Base-by-base conservation (phyloP, 2,329 filamentous ascomycete species). In the Penicillium frequentans region DNA sequence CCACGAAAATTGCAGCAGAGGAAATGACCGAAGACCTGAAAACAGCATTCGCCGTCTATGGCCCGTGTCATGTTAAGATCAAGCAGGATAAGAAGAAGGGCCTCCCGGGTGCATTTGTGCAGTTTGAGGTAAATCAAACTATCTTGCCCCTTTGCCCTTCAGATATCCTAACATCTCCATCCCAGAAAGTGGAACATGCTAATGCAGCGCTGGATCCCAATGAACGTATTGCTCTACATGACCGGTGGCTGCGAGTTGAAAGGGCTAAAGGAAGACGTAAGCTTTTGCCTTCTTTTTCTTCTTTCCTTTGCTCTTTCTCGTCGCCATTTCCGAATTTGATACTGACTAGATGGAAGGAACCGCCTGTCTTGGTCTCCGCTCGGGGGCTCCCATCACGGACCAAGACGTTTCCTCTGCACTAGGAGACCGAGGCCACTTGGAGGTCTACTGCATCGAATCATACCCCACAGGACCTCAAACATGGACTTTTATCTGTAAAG, bases 81-180 rank as follows among this genome's bases (percentile, higher is more conserved):
- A 73, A 71, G 23, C 60, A 65, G 16, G 68, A 75, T 58, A 65
- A 62, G 42, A 70, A 71, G 52, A 69, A 64, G 11, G 53, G 56
- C 14, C 64, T 76, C 14, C 72, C 73, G 0, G 70, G 67, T 37
- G 75, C 69, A 14, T 74, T 77, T 65, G 67, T 76, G 23, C 74
- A 77, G 54, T 77, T 73, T 56, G 69, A 76, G 59, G 74, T 72
- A 62, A 53, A 64, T 53, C 49, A 16, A 14, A 44, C 7, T 26
- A 8, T 54, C 16, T 21, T 1, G 52, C 21, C 21, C 42, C 57
- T 10, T 11, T 11, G 26, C 49, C 16, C 37, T 45, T 24, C 44
- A 27, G 19, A 48, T 29, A 27, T 46, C 27, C 45, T 48, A 23
- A 52, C 44, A n/a, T 11, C 35, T n/a, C 27, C 13, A 33, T 26